Evolutionary conservation across 1,284 basidiomycete genomes (phyloP).

Genomic region (Puccinia polysora): DNA sequence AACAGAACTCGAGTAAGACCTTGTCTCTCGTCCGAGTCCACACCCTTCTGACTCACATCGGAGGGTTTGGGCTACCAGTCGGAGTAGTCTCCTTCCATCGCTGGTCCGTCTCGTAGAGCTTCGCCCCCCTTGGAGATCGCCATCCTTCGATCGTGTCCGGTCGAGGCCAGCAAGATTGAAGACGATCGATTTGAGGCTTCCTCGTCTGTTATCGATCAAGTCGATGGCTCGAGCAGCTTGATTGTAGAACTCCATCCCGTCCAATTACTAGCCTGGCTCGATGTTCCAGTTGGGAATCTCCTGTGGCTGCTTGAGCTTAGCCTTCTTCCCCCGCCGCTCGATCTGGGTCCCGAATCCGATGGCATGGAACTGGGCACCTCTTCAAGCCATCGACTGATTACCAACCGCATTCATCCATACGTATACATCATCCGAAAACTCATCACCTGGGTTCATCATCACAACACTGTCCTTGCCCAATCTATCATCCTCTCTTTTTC

Average conservation of each 20-base stretch:
- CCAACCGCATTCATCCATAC: too few relatives aligned
- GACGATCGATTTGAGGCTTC: constrained; percentile 74
- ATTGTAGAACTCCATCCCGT: constrained; percentile 85
- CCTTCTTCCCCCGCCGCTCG: too few relatives aligned
- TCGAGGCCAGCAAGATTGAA: constrained; percentile 63
- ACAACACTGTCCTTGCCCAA: too few relatives aligned
- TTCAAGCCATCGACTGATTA: too few relatives aligned
- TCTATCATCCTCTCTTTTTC: too few relatives aligned
- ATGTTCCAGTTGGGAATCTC: too few relatives aligned
- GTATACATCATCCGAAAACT: too few relatives aligned
- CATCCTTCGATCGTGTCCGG: constrained; percentile 63
- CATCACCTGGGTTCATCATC: too few relatives aligned
- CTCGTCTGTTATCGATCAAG: constrained; percentile 74
- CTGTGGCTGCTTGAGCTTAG: too few relatives aligned
- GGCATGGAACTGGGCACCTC: too few relatives aligned
- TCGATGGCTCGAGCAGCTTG: constrained; percentile 75
- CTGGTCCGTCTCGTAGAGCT: constrained; percentile 15
- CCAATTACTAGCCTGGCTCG: background rate
- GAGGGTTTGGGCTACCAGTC: constrained; percentile 73
- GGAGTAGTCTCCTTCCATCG: constrained; percentile 51
- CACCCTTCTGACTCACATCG: constrained; percentile 65
- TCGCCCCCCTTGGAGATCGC: background rate
- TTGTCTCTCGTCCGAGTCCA: constrained; percentile 1
- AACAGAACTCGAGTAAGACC: too few relatives aligned
- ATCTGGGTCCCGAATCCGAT: too few relatives aligned